Percentiles rank a stretch among this genome's conserved stretches.
These are phyloP conservation scores for Diaporthe destruens DNA, from an alignment of 2,329 filamentous ascomycete species.

Conservation along the genomic window DNA sequence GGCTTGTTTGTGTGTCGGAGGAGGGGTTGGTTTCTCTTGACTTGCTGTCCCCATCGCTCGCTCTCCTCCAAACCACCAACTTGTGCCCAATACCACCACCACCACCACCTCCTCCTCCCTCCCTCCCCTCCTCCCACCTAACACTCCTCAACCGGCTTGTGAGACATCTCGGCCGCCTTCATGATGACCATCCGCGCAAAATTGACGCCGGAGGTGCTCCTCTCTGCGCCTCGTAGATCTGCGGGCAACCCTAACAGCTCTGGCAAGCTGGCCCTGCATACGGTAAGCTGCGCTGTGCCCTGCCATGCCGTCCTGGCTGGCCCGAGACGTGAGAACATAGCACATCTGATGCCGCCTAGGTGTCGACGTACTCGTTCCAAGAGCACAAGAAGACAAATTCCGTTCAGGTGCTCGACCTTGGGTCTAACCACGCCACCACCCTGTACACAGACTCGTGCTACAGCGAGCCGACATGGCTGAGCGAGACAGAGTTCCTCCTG, in stretches of 20 bases:
- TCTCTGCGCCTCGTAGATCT: slow-evolving; percentile 81
- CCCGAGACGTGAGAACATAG: not conserved
- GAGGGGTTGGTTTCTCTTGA: not conserved
- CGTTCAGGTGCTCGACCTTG: slow-evolving; percentile 77
- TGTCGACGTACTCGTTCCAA: slow-evolving; percentile 84
- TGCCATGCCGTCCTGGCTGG: not conserved
- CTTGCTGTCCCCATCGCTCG: not conserved
- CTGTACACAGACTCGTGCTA: slow-evolving; percentile 75
- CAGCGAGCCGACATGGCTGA: slow-evolving; percentile 82
- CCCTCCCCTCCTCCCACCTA: not conserved
- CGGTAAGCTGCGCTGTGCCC: slow-evolving; percentile 55
- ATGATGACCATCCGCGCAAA: slow-evolving; percentile 78
- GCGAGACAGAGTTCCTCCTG: slow-evolving; percentile 71
- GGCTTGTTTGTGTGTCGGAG: not conserved
- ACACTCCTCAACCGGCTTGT: not conserved
- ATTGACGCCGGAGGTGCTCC: slow-evolving; percentile 82
- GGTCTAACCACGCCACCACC: slow-evolving; percentile 72
- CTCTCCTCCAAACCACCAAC: not conserved
- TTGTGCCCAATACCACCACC: not conserved
- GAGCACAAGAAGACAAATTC: slow-evolving; percentile 77
- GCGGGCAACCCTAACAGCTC: slow-evolving; percentile 76
- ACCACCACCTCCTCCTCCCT: not conserved
- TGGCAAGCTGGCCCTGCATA: slow-evolving; percentile 75
- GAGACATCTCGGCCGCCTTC: slow-evolving; percentile 40
- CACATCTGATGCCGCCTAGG: slow-evolving; percentile 52